Evolutionary conservation across 2,329 filamentous ascomycete genomes (phyloP), one percentile per base, ranked within the genome.

Genomic region (Fonsecaea nubica): DNA sequence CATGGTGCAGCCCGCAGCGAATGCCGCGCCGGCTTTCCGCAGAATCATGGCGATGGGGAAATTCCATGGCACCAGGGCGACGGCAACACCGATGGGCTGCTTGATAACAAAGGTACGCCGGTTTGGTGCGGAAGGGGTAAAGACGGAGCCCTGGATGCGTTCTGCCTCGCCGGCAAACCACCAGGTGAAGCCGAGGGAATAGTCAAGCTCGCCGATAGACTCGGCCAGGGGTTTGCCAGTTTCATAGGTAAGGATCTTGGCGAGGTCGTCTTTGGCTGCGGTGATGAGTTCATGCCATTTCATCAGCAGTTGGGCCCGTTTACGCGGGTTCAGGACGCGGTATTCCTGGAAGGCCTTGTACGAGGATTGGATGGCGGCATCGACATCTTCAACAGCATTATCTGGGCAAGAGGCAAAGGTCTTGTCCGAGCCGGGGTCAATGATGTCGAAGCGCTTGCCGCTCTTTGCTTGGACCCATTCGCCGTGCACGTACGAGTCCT

Each of bases 1-100:
- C 87, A 93, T 91, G 1, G 89, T 89, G 74, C 89, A 92, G 0
- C 90, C 90, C 2, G 89, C 89, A 1, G 90, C 90, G 45, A 92
- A 77, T 0, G 89, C 89, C 6, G 89, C 87, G 56, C 86, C 83
- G 1, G 85, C 88, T 75, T 92, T 92, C 36, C 90, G 82, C 60
- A 91, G 76, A 6, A 91, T 83, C 86, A 92, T 82, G 36, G 87
- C 88, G 58, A 90, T 82, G 0, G 88, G 88, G 70, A 90, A 91
- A 72, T 92, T 90, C 89, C 89, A 92, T 4, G 90, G 89, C 1
- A 91, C 89, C 15, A 92, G 78, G 0, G 89, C 89, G 0, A 85
- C 89, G 0, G 86, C 83, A 10, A 91, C 88, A 63, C 90, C 90
- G 65, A 91, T 84, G 0, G 89, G 89, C 76, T 92, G 89, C 80